Evolutionary conservation across 192 early-diverging fungal genomes (phyloP).

Genomic region (Backusella tarrabulga): DNA sequence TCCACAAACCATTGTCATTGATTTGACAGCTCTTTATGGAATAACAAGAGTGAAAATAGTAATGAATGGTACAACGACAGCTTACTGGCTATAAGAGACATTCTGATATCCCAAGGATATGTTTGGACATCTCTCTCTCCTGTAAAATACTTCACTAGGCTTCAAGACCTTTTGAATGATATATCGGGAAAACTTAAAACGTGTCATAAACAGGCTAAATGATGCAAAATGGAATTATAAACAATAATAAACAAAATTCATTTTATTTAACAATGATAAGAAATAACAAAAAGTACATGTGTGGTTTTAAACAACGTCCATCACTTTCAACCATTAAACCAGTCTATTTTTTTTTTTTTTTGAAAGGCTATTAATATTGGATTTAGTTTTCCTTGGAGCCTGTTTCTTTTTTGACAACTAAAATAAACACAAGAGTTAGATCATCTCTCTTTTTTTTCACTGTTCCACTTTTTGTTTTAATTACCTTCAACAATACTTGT

Average conservation of each 20-base stretch:
- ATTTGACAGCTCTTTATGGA: neutral
- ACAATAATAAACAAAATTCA: neutral
- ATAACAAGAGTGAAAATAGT: neutral
- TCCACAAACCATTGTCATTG: too few species aligned
- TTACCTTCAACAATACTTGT: conserved; percentile 33
- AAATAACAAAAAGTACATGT: too few species aligned
- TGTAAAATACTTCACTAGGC: too few species aligned
- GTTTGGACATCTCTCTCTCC: too few species aligned
- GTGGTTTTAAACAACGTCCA: neutral
- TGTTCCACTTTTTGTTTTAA: neutral
- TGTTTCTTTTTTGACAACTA: neutral
- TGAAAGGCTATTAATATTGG: too few species aligned
- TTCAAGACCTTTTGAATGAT: too few species aligned
- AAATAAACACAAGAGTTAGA: neutral
- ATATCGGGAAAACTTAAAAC: too few species aligned
- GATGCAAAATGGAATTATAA: neutral
- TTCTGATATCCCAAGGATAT: too few species aligned
- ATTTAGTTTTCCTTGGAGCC: neutral
- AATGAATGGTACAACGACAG: too few species aligned
- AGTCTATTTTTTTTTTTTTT: too few species aligned
- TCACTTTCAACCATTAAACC: neutral
- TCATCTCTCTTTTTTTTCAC: neutral
- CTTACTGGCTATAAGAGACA: too few species aligned
- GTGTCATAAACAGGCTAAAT: neutral
- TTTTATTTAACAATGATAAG: too few species aligned